phyloP scores from a whole-genome alignment of 495 filamentous ascomycete genomes.

The Penicillium salamii region DNA sequence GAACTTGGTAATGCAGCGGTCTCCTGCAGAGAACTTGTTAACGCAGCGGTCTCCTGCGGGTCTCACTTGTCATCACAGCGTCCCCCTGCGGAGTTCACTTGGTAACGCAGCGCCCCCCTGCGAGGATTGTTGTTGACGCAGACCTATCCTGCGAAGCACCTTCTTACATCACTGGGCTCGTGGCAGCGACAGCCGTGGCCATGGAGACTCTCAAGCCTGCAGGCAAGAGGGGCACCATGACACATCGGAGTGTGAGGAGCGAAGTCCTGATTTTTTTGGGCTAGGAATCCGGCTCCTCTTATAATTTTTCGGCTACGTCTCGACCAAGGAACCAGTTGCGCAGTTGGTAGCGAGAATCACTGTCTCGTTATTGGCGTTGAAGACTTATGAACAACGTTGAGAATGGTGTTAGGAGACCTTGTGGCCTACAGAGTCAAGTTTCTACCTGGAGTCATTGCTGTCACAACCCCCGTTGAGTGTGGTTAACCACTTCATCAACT shows the following conservation, averaged over 20 bases:
- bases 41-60: background rate
- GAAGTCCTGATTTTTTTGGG: conserved; percentile 4
- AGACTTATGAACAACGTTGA: background rate
- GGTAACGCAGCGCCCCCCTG: background rate
- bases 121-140: background rate
- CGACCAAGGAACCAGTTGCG: conserved; percentile 1
- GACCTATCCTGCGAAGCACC: conserved; percentile 1
- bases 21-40: conserved; percentile 1
- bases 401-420: background rate
- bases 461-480: background rate
- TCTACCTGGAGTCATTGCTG: background rate
- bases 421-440: background rate
- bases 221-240: background rate
- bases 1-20: background rate
- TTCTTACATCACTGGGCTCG: background rate
- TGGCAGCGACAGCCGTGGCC: background rate
- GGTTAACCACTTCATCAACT: background rate
- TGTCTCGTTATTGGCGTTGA: background rate
- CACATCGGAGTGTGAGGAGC: background rate
- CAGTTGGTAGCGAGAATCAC: conserved; percentile 1
- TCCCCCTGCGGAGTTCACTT: background rate
- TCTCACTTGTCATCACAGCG: background rate
- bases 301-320: background rate
- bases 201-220: background rate
- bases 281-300: background rate